phyloP scores from a whole-genome alignment of 768 basidiomycete genomes.

The Tulasnella sp. region DNA sequence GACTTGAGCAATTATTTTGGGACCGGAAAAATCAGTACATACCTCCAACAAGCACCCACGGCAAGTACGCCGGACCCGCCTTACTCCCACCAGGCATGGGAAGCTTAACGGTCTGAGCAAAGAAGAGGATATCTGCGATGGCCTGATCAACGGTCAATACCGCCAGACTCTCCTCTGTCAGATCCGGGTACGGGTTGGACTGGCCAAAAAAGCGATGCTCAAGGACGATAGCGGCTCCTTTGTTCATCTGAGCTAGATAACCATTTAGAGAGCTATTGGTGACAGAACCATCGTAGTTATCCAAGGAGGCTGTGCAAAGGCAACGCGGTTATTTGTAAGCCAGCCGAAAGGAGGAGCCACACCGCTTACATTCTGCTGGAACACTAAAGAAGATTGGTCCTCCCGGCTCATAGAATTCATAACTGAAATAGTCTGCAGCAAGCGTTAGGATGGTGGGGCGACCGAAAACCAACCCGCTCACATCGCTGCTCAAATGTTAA shows the following conservation, averaged over 20 bases:
- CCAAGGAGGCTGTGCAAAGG: conserved; percentile 1
- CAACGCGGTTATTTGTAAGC: neutral
- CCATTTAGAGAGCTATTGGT: conserved; percentile 6
- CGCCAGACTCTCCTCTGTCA: neutral
- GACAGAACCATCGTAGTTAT: conserved; percentile 1
- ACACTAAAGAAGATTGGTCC: conserved; percentile 8
- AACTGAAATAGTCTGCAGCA: conserved; percentile 8
- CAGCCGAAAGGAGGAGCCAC: neutral
- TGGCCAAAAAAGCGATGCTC: conserved; percentile 10
- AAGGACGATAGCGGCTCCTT: conserved; percentile 6
- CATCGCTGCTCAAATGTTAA: conserved; percentile 11
- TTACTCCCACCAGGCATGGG: conserved; percentile 8
- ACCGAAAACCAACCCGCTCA: neutral
- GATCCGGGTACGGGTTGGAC: conserved; percentile 8
- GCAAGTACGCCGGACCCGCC: neutral
- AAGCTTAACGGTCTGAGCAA: conserved; percentile 8
- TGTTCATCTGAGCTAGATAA: conserved; percentile 9
- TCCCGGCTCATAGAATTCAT: conserved; percentile 13
- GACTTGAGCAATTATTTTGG: neutral
- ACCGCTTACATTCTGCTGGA: conserved; percentile 11
- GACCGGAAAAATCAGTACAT: neutral
- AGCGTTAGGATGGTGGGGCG: no score
- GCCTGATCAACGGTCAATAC: conserved; percentile 23
- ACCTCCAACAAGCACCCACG: conserved; percentile 12
- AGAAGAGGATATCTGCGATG: conserved; percentile 12